A percentile compares a stretch with the other conserved stretches of the same genome.
Conservation (phyloP, 331 rosid genomes). For the Erythrophleum ivorense region DNA sequence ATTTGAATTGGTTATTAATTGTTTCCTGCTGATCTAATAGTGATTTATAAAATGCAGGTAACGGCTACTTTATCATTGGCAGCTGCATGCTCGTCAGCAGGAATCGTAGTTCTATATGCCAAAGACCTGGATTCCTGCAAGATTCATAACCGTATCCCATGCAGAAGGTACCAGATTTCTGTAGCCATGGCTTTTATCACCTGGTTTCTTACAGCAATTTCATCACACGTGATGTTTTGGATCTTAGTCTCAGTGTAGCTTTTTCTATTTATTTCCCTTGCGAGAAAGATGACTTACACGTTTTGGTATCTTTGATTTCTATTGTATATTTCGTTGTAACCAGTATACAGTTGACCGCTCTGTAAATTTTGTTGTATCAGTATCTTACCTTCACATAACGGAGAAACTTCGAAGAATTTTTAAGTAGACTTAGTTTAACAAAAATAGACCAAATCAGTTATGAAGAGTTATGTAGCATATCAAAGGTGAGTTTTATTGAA, state of each 20-base stretch:
- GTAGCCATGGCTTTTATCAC: conserved; percentile 80
- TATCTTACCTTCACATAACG: conserved; percentile 31
- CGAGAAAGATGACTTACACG: conserved; percentile 33
- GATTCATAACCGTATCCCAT: conserved; percentile 43
- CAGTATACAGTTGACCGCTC: conserved; percentile 6
- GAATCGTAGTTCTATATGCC: conserved; percentile 61
- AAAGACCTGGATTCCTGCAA: conserved; percentile 63
- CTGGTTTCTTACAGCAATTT: conserved; percentile 81
- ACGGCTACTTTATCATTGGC: conserved; percentile 88
- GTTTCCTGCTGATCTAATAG: conserved; percentile 15
- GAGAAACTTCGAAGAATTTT: conserved; percentile 7
- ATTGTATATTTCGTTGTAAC: conserved; percentile 49
- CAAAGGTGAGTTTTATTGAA: neutral
- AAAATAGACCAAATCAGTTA: neutral
- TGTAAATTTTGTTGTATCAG: conserved; percentile 51
- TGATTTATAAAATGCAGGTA: conserved; percentile 63
- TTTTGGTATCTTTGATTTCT: conserved; percentile 33
- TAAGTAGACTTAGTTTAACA: neutral
- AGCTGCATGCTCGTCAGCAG: conserved; percentile 92
- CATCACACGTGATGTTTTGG: conserved; percentile 95
- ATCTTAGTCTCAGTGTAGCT: conserved; percentile 75
- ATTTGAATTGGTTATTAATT: neutral
- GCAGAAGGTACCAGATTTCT: conserved; percentile 71
- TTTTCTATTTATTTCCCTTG: conserved; percentile 33
- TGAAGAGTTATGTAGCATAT: neutral